Evolutionary conservation across 148 eudicot genomes (phyloP), one percentile per base, ranked within the genome.

Genomic region (Camellia sinensis): DNA sequence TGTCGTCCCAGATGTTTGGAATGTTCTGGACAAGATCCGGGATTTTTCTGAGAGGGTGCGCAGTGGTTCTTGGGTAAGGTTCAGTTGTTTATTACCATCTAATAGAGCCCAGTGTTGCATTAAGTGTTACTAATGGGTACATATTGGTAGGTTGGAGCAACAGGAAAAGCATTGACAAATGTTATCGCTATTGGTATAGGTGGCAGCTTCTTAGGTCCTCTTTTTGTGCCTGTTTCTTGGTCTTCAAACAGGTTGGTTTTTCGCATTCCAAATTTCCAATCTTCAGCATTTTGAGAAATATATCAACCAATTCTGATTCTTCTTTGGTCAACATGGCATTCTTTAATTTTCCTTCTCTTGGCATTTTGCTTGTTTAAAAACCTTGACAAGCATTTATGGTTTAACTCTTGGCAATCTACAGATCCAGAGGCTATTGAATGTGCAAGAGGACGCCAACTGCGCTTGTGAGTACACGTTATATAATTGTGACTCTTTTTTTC

Each of bases 1-100:
- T 83, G 97, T 91, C 83, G 99, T 96, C 71, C 94, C 97, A 59
- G 95, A 96, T 87, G 99, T 96, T 66, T 96, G 99, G 99, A 86
- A 87, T 82, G 99, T 96, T 62, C 81, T 96, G 78, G 97, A 96
- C 85, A 91, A 96, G 85, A 96, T 96, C 77, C 81, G 77, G 66
- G 93, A 90, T 60, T 96, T 96, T 84, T 93, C 99, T 56, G 98
- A 96, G 74, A 96, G 88, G 88, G 80, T 96, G 77, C 99, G 99
- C 81, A 91, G 82, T 87, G 97, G 95, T 80, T 91, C 99, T 68
- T 96, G 99, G 99, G 99, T 96, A 91, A 84, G 78, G 22, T 70
- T 61, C 66, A 29, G 21, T 73, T 72, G 17, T 67, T 48, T 18
- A 43, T 6, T 59, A 48, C 44, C 52, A 45, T 59, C 66, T 59